Base-by-base conservation (phyloP, 306 rosid species). In the Canavalia gladiata region DNA sequence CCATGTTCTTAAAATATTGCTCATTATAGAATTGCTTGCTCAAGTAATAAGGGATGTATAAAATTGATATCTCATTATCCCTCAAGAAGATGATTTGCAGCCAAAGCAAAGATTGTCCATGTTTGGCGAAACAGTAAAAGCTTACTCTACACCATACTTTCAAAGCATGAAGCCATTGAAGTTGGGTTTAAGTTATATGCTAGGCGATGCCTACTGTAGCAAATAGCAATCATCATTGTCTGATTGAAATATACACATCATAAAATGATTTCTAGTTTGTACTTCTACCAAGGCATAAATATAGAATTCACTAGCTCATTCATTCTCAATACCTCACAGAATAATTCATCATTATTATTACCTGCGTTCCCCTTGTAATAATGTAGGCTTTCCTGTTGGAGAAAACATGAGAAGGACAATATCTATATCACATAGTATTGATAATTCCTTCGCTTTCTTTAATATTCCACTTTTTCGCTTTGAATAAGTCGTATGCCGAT, bases 401-500 rank as follows among this genome's bases (percentile, higher is more conserved):
- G 97, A 93, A 88, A 93, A 93, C 96, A 93, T 93, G 81, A 93
- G 91, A 83, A 93, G 94, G 25, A 46, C 74, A 73, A 91, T 81
- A 43, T 88, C 89, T 34, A 91, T 86, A 75, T 93, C 97, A 77
- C 97, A 93, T 29, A 91, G 69, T 78, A 93, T 87, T 29, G 94
- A 91, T 7, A 93, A 81, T 72, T 93, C 96, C 67, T 85, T 89
- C 30, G 96, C 97, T 83, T 91, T 93, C 90, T 93, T 93, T 78
- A 88, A 58, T 41, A 93, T 93, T 43, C 97, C 96, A 82, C 84
- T 86, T 82, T 88, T 88, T 42, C 96, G 54, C 59, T 93, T 93
- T 0, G 94, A 89, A 84, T 87, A 93, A 51, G 97, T 91, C 74
- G 89, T 94, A 56, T 91, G 96, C 0, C 96, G 75, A 71, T 89